Evolutionary conservation across 208 protist genomes (phyloP), one percentile per base, ranked within the genome.

Genomic region (Wallacemonas rigidus): DNA sequence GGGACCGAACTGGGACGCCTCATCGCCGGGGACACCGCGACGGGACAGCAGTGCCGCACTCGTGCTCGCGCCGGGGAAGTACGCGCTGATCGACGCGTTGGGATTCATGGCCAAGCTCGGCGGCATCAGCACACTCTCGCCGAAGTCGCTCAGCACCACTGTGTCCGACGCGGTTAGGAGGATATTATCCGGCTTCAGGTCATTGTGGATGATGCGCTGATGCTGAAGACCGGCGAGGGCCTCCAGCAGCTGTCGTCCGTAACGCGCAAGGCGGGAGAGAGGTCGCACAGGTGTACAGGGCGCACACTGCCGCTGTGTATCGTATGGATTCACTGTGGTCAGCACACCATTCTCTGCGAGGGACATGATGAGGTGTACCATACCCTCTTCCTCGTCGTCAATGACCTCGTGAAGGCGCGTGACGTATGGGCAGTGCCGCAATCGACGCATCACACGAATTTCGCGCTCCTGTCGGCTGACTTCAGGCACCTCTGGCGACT

Each of bases 391-490:
- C 26, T 94, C 93, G 76, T 99, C 97, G 70, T 99, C 96, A 54
- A 99, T 98, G 7, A 98, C 96, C 75, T 99, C 97, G 45, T 86
- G 81, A 44, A 99, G 79, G 44, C 73, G 57, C 2, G 98, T 84
- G 35, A 99, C 87, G 77, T 99, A 93, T 1, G 73, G 75, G 26
- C 57, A 63, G 77, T 99, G 97, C 39, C 88, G 68, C 50, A 99
- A 73, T 45, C 98, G 97, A 38, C 97, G 97, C 86, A 98, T 79
- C 41, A 99, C 93, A 7, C 90, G 88, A 63, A 99, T 97, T 72
- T 99, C 97, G 38, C 82, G 72, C 65, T 91, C 77, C 17, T 63
- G 57, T 6, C 39, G 57, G 44, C 57, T 63, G 9, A 63, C 57
- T 26, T 17, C 57, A 6, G 57, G 57, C 57, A 63, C 17, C 9